Evolutionary conservation across 495 filamentous ascomycete species (phyloP).

Genomic region (Podospora pseudopauciseta): DNA sequence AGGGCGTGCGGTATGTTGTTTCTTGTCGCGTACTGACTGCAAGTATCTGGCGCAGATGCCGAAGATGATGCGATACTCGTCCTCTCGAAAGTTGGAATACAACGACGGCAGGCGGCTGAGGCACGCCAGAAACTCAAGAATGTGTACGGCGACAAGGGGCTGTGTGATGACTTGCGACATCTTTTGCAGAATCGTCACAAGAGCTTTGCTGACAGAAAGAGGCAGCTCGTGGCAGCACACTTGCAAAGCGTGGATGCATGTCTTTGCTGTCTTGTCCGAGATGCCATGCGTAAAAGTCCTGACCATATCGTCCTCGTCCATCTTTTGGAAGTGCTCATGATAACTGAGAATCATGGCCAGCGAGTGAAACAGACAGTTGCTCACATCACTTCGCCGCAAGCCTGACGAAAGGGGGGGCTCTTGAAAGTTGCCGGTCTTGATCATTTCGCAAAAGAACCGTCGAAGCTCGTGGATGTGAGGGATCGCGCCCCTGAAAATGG

Average conservation of each 20-base stretch:
- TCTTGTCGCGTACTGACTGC: conserved; percentile 58
- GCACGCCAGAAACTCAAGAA: conserved; percentile 85
- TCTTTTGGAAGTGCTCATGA: conserved; percentile 75
- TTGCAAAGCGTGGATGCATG: conserved; percentile 89
- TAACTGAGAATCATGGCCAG: conserved; percentile 85
- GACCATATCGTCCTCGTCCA: conserved; percentile 84
- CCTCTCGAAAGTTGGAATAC: conserved; percentile 80
- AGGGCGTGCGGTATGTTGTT: conserved; percentile 41
- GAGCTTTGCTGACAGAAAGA: conserved; percentile 70
- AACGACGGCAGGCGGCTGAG: conserved; percentile 81
- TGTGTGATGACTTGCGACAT: conserved; percentile 96
- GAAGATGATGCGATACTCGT: conserved; percentile 88
- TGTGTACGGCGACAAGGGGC: conserved; percentile 83
- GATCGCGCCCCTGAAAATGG: conserved; percentile 70
- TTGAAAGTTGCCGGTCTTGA: conserved; percentile 67
- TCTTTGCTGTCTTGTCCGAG: conserved; percentile 78
- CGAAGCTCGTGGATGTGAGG: conserved; percentile 74
- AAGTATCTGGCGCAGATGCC: conserved; percentile 92
- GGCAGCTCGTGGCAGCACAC: conserved; percentile 94
- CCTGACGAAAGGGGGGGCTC: conserved; percentile 72
- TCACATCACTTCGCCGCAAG: conserved; percentile 82
- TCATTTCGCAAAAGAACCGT: conserved; percentile 72
- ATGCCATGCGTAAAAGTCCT: conserved; percentile 78
- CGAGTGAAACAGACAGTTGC: conserved; percentile 79
- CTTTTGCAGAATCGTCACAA: conserved; percentile 79